Conservation (phyloP, 371 early-diverging fungal genomes). For the Fennellomyces sp. region DNA sequence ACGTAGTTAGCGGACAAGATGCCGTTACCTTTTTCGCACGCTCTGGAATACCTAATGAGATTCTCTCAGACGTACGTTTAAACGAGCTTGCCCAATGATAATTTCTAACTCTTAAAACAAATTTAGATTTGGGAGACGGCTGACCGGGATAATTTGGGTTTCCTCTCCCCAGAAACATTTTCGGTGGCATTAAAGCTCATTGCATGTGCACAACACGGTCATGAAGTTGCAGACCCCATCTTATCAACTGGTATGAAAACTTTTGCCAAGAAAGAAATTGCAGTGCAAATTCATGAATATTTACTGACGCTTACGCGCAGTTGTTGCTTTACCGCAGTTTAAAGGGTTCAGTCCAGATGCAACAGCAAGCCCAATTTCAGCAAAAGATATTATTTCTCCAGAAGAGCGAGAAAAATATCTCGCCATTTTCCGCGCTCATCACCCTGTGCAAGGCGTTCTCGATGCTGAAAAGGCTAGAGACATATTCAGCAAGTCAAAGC, state of each 20-base stretch:
- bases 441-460: conserved; percentile 36
- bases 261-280: background rate
- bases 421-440: conserved; percentile 39
- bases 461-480: conserved; percentile 40
- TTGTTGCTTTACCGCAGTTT: conserved; percentile 61
- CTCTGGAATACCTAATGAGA: conserved; percentile 72
- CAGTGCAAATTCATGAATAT: no score
- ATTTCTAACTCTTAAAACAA: background rate
- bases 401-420: conserved; percentile 48
- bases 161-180: conserved; percentile 72
- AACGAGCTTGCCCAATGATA: background rate
- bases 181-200: conserved; percentile 83
- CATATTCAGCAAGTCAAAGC: conserved; percentile 45
- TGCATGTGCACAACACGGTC: conserved; percentile 83
- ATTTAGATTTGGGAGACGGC: conserved; percentile 82
- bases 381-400: conserved; percentile 16
- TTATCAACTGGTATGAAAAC: conserved; percentile 34
- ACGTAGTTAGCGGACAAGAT: conserved; percentile 70
- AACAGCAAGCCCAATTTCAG: conserved; percentile 22
- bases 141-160: conserved; percentile 76
- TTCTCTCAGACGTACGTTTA: conserved; percentile 71
- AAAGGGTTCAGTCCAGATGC: conserved; percentile 42
- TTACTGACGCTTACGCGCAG: conserved; percentile 12
- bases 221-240: conserved; percentile 36
- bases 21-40: conserved; percentile 86